Base-by-base conservation (phyloP, 2,329 filamentous ascomycete species). In the Beauveria rudraprayagi region DNA sequence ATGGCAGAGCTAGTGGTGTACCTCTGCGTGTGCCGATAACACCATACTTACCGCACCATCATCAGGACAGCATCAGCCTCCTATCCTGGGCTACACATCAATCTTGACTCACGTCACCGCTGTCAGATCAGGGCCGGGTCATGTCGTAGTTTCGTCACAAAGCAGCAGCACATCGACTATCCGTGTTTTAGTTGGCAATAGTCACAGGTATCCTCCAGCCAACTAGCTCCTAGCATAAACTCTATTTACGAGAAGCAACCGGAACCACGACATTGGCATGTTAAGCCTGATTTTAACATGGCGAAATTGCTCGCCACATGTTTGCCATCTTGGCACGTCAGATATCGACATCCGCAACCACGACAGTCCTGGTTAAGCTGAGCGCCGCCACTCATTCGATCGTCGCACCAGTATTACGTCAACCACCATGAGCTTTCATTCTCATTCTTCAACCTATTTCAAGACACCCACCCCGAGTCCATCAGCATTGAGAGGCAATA, bases 221-320 rank as follows among this genome's bases (percentile, higher is more conserved):
- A 41, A 5, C 34, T 22, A 34, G 34, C 28, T 60, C n/a, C 37
- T 52, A 53, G 56, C n/a, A 17, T n/a, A 44, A 60, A 60, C 47
- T 60, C 56, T 52, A 28, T 58, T 37, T 30, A 53, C 56, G 56
- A 60, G 46, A 60, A 60, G 47, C 48, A 53, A 34, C 48, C 56
- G 56, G 56, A 53, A 37, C 26, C 5, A 17, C 40, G 46, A 24
- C 24, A 30, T 22, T 51, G 34, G 34, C 34, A 58, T 41, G 8
- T n/a, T 30, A 8, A 43, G 37, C 56, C 56, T 51, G 34, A 16
- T 51, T 57, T 34, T 22, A 28, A 22, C n/a, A 60, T 53, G 56
- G 48, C 48, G 48, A 60, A 60, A 60, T 60, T 60, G 48, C 56
- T 53, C 47, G 26, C 48, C 46, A 53, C 56, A 60, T 60, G 37